Evolutionary conservation across 331 rosid genomes (phyloP).

Genomic region (Cydonia oblonga): DNA sequence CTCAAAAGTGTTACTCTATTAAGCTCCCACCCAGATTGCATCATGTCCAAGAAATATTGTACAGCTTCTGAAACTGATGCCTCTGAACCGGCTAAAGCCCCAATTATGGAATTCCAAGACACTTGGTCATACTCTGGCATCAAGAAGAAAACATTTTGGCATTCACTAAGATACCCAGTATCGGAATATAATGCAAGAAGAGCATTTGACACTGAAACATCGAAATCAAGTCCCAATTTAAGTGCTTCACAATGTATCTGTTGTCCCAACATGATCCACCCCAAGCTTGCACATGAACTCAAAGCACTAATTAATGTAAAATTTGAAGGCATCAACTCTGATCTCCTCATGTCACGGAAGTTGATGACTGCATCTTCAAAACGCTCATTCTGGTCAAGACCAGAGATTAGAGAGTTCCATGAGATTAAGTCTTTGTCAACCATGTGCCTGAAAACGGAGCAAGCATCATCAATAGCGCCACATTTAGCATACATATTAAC

Average conservation of each 20-base stretch:
- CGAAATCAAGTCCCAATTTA: conserved; percentile 75
- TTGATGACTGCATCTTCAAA: conserved; percentile 57
- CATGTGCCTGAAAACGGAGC: conserved; percentile 50
- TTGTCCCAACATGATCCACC: conserved; percentile 57
- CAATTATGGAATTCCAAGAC: conserved; percentile 80
- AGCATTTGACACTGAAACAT: conserved; percentile 84
- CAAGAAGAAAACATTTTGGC: conserved; percentile 49
- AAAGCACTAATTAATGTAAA: conserved; percentile 70
- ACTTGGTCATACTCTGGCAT: conserved; percentile 73
- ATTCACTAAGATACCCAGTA: conserved; percentile 39
- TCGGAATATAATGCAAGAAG: conserved; percentile 71
- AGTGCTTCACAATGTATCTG: conserved; percentile 64
- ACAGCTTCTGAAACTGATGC: conserved; percentile 41
- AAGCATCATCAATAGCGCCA: conserved; percentile 49
- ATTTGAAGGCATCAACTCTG: conserved; percentile 55
- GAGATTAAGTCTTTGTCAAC: conserved; percentile 53
- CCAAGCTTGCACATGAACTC: conserved; percentile 81
- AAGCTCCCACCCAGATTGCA: conserved; percentile 58
- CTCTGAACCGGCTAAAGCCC: conserved; percentile 58
- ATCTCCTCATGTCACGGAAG: conserved; percentile 55
- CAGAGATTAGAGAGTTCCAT: conserved; percentile 81
- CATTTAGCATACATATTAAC: conserved; percentile 79
- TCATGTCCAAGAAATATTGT: conserved; percentile 58
- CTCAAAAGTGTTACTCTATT: conserved; percentile 66
- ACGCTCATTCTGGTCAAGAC: conserved; percentile 65